Evolutionary conservation across 805 yeast genomes (phyloP), one percentile per base, ranked within the genome.

Genomic region (Dipodascus albidus): DNA sequence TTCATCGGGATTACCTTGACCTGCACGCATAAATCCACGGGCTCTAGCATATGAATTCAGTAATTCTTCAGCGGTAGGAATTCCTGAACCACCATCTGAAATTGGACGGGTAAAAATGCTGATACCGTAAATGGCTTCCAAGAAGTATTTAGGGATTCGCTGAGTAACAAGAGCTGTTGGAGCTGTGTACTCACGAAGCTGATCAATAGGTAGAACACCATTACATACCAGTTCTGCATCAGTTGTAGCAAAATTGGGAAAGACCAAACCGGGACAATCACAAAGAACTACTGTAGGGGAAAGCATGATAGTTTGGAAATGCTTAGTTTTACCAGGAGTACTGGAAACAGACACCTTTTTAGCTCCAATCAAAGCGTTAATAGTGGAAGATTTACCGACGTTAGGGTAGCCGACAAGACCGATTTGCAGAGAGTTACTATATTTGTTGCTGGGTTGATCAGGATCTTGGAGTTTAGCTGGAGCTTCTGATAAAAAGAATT

Each of bases 241-340:
- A 22, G 96, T 87, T 66, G 86, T 87, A 3, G 98, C 98, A 67
- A 93, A 93, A 64, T 91, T 93, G 22, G 99, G 99, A 74, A 93
- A 93, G 17, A 93, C 99, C 57, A 93, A 76, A 78, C 99, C 99
- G 1, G 99, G 99, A 75, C 99, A 93, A 76, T 93, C 99, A 71
- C 98, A 93, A 52, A 93, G 74, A 60, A 89, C 76, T 1, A 93
- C 93, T 38, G 84, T 77, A 52, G 85, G 86, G 0, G 96, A 81
- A 48, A 93, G 76, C 64, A 81, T 79, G 57, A 93, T 90, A 1
- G 99, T 93, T 74, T 93, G 99, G 77, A 93, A 93, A 75, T 93
- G 99, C 68, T 93, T 93, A 14, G 99, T 93, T 67, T 93, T 93
- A 73, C 99, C 99, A 14, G 99, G 99, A 0, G 99, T 93, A 1